A percentile compares a stretch with the other conserved stretches of the same genome.
Conservation (phyloP, 75 land plant species). For the Azolla pinnata region DNA sequence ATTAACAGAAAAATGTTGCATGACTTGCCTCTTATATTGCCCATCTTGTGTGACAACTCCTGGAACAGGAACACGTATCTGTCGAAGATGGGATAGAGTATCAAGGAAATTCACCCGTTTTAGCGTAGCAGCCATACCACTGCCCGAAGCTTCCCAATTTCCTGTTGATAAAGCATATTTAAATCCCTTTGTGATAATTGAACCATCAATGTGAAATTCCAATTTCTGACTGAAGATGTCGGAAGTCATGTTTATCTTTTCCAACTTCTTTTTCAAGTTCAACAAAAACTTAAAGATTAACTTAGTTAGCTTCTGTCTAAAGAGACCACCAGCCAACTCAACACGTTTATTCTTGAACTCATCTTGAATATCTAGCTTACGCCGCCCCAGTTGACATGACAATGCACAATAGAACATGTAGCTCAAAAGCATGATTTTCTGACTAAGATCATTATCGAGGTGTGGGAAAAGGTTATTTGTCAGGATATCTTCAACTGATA, state of each 20-base stretch:
- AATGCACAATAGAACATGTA: constrained; percentile 74
- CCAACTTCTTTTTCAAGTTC: constrained; percentile 2
- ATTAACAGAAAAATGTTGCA: no score
- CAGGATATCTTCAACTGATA: constrained; percentile 33
- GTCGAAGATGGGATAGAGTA: constrained; percentile 58
- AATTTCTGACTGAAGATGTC: not conserved
- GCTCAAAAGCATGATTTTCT: constrained; percentile 60
- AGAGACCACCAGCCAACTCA: constrained; percentile 63
- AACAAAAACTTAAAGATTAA: constrained; percentile 16
- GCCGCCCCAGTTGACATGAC: constrained; percentile 42
- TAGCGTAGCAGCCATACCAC: constrained; percentile 74
- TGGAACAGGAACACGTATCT: constrained; percentile 46
- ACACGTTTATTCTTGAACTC: constrained; percentile 74
- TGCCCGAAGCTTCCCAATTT: constrained; percentile 49
- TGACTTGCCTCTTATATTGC: not conserved
- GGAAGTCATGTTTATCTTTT: not conserved
- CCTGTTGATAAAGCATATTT: constrained; percentile 74
- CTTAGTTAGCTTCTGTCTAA: constrained; percentile 46
- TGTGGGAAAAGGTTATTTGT: constrained; percentile 37
- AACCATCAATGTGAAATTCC: constrained; percentile 40
- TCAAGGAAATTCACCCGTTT: constrained; percentile 74
- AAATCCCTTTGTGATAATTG: constrained; percentile 70
- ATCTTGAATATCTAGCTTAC: constrained; percentile 59
- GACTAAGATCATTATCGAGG: constrained; percentile 16
- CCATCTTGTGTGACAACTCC: constrained; percentile 17